Evolutionary conservation across 2,329 filamentous ascomycete genomes (phyloP).

Genomic region (Ustilaginoidea virens): DNA sequence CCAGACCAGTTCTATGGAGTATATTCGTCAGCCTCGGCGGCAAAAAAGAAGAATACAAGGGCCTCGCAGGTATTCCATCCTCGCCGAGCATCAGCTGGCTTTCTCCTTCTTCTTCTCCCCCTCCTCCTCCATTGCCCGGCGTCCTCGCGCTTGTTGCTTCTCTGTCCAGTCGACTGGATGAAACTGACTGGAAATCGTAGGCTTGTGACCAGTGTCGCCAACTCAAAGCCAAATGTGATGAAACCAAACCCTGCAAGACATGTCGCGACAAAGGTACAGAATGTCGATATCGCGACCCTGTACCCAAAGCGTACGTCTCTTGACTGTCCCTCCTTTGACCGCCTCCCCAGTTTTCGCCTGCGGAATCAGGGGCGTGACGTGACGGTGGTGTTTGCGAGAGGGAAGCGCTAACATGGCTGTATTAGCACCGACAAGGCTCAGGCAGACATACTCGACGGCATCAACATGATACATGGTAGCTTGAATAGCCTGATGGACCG

Average conservation of each 20-base stretch:
- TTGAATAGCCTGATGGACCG: slow-evolving; percentile 21
- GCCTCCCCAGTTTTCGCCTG: no score
- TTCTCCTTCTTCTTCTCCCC: background rate
- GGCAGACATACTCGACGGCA: slow-evolving; percentile 43
- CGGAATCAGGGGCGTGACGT: no score
- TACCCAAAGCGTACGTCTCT: slow-evolving; percentile 61
- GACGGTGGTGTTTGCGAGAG: background rate
- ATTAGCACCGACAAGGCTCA: slow-evolving; percentile 42
- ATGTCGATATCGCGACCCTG: slow-evolving; percentile 82
- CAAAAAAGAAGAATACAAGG: slow-evolving; percentile 47
- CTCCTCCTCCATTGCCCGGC: background rate
- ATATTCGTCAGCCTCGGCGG: slow-evolving; percentile 25
- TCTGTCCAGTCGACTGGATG: background rate
- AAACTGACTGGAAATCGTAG: slow-evolving; percentile 25
- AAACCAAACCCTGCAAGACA: slow-evolving; percentile 68
- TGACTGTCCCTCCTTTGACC: no score
- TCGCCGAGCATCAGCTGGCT: background rate
- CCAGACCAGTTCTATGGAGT: slow-evolving; percentile 24
- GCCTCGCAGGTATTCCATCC: slow-evolving; percentile 40
- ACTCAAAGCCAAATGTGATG: slow-evolving; percentile 84
- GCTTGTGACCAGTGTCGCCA: slow-evolving; percentile 84
- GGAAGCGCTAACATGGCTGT: slow-evolving; percentile 5
- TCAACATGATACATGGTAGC: slow-evolving; percentile 24
- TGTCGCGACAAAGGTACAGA: slow-evolving; percentile 75
- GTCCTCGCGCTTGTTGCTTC: background rate